Percentiles rank a stretch among this genome's conserved stretches.
phyloP scores from a whole-genome alignment of 495 filamentous ascomycete species.

The Neohortaea acidophila region DNA sequence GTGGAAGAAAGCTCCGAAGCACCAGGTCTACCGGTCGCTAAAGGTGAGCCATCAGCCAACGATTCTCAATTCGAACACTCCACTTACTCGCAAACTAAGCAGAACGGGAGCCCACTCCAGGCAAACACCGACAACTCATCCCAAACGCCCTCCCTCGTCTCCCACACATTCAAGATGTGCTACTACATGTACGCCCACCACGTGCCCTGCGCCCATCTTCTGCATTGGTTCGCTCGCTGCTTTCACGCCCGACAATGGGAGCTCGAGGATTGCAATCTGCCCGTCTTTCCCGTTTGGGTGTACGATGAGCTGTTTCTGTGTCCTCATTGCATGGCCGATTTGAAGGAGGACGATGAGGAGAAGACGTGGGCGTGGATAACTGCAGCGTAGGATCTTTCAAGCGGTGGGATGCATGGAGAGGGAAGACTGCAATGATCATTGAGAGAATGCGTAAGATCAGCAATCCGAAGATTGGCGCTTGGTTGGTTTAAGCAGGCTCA shows the following conservation, averaged over 20 bases:
- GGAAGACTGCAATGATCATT: conserved; percentile 57
- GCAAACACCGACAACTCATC: background rate
- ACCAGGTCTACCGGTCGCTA: no score
- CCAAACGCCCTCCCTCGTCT: background rate
- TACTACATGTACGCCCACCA: conserved; percentile 7
- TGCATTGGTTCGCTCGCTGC: conserved; percentile 11
- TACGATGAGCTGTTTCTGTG: conserved; percentile 1
- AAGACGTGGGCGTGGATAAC: conserved; percentile 64
- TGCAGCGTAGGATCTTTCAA: conserved; percentile 62
- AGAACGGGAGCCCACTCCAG: background rate
- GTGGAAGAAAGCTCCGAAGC: no score
- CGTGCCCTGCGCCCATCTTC: conserved; percentile 1
- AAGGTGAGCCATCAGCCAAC: no score
- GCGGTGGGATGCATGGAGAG: conserved; percentile 52
- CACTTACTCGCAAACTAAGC: background rate
- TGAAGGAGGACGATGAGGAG: conserved; percentile 19
- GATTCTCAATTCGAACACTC: background rate
- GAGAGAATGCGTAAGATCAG: conserved; percentile 56
- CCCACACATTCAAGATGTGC: conserved; percentile 3
- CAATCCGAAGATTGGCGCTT: conserved; percentile 59
- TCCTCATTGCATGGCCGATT: background rate
- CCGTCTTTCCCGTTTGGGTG: background rate
- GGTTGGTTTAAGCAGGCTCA: conserved; percentile 43
- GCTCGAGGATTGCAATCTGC: background rate
- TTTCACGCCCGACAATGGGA: conserved; percentile 1